A percentile compares a stretch with the other conserved stretches of the same genome.
These are phyloP conservation scores for Plasmodium yoelii DNA, from an alignment of 169 alveolate species.

Conservation along the genomic window DNA sequence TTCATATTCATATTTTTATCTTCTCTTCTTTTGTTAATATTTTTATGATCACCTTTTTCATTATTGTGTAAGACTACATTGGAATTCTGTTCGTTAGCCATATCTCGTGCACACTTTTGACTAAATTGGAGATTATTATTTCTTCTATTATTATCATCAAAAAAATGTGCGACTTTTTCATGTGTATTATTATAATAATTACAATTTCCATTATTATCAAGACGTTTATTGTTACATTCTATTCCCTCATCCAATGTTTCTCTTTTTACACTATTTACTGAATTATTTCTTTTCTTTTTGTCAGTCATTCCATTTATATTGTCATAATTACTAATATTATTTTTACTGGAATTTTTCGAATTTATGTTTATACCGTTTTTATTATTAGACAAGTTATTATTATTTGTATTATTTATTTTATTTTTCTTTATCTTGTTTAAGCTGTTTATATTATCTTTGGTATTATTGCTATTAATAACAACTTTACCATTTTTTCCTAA, in stretches of 20 bases:
- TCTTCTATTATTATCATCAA: constrained; percentile 9
- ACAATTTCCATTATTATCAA: not conserved
- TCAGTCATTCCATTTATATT: constrained; percentile 3
- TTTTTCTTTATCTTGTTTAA: not conserved
- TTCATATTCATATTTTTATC: constrained; percentile 10
- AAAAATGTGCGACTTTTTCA: not conserved
- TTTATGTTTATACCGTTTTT: not conserved
- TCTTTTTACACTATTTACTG: not conserved
- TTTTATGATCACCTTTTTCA: not conserved
- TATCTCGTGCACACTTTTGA: not conserved
- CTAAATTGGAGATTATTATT: not conserved
- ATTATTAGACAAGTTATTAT: constrained; percentile 6
- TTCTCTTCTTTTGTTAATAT: not conserved
- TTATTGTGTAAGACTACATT: not conserved
- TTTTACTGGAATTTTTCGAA: not conserved
- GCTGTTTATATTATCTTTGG: not conserved
- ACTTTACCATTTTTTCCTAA: not conserved
- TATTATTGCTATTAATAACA: not conserved
- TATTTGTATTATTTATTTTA: not conserved
- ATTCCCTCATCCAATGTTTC: not conserved
- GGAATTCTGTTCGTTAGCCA: not conserved
- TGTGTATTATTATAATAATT: not conserved
- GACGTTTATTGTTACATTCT: too few relatives aligned
- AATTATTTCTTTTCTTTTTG: constrained; percentile 8
- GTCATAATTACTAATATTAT: not conserved